Percentiles rank a stretch among this genome's conserved stretches.
Evolutionary conservation across 2,329 filamentous ascomycete genomes (phyloP).

Genomic region (Paecilomyces sp.): DNA sequence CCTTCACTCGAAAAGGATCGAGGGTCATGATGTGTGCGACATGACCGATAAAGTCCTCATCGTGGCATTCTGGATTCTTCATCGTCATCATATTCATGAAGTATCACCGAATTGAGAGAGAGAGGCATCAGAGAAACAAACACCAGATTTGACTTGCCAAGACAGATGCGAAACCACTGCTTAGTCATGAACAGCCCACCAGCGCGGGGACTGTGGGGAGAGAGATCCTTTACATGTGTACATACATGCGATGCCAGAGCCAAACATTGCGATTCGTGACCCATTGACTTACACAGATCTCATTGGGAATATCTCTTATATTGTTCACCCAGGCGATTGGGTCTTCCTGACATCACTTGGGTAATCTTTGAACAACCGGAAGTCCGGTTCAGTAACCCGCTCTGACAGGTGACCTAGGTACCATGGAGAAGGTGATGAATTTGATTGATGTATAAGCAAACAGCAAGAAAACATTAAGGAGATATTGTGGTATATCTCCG

Average conservation of each 20-base stretch:
- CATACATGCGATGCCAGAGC: background rate
- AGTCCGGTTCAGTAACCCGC: background rate
- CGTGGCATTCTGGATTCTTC: no score
- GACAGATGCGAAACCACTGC: background rate
- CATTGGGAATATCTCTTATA: background rate
- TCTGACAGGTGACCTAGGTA: background rate
- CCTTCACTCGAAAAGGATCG: no score
- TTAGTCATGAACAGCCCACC: background rate
- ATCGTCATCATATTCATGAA: no score
- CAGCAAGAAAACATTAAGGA: background rate
- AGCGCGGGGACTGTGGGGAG: background rate
- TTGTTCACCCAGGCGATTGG: background rate
- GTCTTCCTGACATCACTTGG: background rate
- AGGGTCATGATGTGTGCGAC: no score
- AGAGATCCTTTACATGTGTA: background rate
- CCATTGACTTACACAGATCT: background rate
- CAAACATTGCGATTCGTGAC: background rate
- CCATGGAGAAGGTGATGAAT: background rate
- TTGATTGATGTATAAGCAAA: background rate
- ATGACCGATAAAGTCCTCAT: no score
- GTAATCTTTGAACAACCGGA: background rate
- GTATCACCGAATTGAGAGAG: no score
- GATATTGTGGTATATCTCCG: background rate
- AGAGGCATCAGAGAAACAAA: no score
- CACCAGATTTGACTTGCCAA: background rate